Evolutionary conservation across 176 grass and related monocot genomes (phyloP).

Genomic region (Tillandsia fasciculata): DNA sequence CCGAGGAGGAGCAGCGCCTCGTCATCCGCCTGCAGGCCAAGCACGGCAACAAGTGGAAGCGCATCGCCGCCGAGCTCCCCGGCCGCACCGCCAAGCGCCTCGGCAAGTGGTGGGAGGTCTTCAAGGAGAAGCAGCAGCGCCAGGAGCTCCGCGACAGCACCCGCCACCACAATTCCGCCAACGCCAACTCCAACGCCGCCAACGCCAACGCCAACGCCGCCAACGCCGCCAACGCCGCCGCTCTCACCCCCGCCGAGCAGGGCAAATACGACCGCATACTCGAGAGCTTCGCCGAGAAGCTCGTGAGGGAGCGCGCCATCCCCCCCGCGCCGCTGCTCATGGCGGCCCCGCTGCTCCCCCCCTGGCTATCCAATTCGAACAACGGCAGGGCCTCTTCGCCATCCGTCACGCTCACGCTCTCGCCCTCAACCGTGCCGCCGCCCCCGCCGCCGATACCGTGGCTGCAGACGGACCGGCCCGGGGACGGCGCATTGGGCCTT

Average conservation of each 20-base stretch:
- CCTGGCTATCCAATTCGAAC: slow-evolving; percentile 55
- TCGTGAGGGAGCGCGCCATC: slow-evolving; percentile 53
- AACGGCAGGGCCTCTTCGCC: slow-evolving; percentile 24
- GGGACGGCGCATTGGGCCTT: neutral
- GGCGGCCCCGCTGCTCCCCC: slow-evolving; percentile 65
- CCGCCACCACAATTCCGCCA: too few relatives aligned
- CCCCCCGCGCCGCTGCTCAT: slow-evolving; percentile 35
- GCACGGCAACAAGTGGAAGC: slow-evolving; percentile 99
- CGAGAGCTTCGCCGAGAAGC: slow-evolving; percentile 95
- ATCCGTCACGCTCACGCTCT: slow-evolving; percentile 34
- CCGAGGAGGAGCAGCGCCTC: slow-evolving; percentile 87
- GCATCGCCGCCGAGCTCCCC: slow-evolving; percentile 87
- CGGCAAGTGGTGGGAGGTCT: slow-evolving; percentile 99
- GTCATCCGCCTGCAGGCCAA: slow-evolving; percentile 82
- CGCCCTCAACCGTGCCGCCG: slow-evolving; percentile 19
- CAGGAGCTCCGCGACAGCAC: slow-evolving; percentile 23
- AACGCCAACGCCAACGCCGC: too few relatives aligned
- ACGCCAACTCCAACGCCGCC: too few relatives aligned
- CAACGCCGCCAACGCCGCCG: neutral
- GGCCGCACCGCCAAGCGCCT: slow-evolving; percentile 79
- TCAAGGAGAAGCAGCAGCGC: slow-evolving; percentile 88
- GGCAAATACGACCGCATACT: slow-evolving; percentile 74
- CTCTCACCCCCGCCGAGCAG: slow-evolving; percentile 46
- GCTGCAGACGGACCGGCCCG: slow-evolving; percentile 27
- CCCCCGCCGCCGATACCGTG: slow-evolving; percentile 11